These are phyloP conservation scores for Fagopyrum esculentum DNA, from an alignment of 148 eudicot genomes.

Conservation along the genomic window DNA sequence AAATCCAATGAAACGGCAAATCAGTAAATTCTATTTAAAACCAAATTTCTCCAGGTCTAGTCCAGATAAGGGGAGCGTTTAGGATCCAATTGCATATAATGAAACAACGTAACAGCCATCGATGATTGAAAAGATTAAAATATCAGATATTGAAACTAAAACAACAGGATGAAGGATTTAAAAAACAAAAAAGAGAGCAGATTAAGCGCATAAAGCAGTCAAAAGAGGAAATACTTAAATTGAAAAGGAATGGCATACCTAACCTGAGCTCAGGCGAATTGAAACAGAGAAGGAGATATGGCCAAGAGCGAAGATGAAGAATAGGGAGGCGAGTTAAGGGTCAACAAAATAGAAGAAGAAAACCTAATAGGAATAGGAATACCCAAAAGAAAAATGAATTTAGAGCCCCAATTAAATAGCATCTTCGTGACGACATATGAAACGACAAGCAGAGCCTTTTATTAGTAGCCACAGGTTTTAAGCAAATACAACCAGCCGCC, in stretches of 20 bases:
- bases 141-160: background rate
- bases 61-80: background rate
- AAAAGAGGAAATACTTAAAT: background rate
- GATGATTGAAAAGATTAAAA: background rate
- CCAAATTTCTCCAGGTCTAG: background rate
- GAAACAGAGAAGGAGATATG: background rate
- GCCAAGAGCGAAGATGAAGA: background rate
- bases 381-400: background rate
- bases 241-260: background rate
- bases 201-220: background rate
- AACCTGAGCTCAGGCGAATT: slow-evolving; percentile 4
- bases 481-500: background rate
- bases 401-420: background rate
- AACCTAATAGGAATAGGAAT: background rate
- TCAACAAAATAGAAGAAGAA: background rate
- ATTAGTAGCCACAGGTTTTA: background rate
- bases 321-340: background rate
- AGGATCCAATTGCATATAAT: background rate
- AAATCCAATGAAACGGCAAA: background rate
- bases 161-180: background rate
- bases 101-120: background rate
- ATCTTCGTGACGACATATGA: background rate
- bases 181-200: background rate
- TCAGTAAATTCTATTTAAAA: background rate
- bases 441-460: background rate